Percentiles rank a stretch among this genome's conserved stretches.
phyloP scores from a whole-genome alignment of 805 yeast species.

The Kodamaea sagamina region DNA sequence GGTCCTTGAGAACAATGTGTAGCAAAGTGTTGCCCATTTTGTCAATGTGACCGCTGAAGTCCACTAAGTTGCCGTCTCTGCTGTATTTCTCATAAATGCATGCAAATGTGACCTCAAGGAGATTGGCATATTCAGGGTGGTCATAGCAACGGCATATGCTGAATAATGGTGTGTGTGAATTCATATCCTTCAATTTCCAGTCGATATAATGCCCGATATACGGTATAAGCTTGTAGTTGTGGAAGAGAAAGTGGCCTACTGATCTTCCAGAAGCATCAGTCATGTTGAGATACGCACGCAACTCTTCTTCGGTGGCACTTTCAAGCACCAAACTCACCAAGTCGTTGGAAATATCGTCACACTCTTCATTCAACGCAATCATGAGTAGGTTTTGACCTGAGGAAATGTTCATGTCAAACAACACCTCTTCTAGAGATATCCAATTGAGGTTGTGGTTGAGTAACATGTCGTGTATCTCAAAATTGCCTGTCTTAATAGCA shows the following conservation, averaged over 20 bases:
- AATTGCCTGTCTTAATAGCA: slow-evolving; percentile 54
- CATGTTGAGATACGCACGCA: slow-evolving; percentile 47
- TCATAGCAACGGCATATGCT: slow-evolving; percentile 80
- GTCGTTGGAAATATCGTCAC: slow-evolving; percentile 46
- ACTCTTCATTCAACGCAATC: slow-evolving; percentile 60
- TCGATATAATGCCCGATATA: slow-evolving; percentile 59
- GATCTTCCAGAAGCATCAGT: slow-evolving; percentile 58
- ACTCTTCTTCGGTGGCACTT: slow-evolving; percentile 49
- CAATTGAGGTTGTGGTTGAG: slow-evolving; percentile 47
- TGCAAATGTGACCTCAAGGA: slow-evolving; percentile 49
- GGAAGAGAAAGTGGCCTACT: slow-evolving; percentile 73
- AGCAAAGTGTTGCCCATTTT: slow-evolving; percentile 70
- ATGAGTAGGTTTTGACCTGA: slow-evolving; percentile 58
- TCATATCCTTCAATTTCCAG: slow-evolving; percentile 68
- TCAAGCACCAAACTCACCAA: slow-evolving; percentile 43
- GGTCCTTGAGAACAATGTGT: slow-evolving; percentile 62
- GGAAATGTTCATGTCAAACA: slow-evolving; percentile 58
- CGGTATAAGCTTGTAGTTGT: slow-evolving; percentile 51
- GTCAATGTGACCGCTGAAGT: slow-evolving; percentile 68
- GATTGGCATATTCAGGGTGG: slow-evolving; percentile 56
- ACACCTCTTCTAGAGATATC: slow-evolving; percentile 65
- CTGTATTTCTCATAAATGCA: slow-evolving; percentile 48
- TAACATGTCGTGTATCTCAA: slow-evolving; percentile 47
- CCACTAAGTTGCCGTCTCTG: slow-evolving; percentile 27
- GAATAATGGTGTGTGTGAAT: slow-evolving; percentile 77